phyloP scores from a whole-genome alignment of 2,329 filamentous ascomycete genomes.

The Aspergillus texensis region DNA sequence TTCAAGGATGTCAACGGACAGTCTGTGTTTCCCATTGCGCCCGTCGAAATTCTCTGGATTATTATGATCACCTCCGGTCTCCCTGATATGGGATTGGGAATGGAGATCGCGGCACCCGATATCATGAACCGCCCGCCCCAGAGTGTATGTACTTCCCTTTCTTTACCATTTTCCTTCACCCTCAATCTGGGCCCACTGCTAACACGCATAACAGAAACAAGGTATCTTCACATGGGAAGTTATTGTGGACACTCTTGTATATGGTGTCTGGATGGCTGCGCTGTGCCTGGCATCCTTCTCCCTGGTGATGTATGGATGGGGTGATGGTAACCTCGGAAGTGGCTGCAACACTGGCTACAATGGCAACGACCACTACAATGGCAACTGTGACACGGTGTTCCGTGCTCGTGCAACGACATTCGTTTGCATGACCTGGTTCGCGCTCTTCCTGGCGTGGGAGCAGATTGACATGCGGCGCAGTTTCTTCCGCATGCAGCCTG shows the following conservation, averaged over 20 bases:
- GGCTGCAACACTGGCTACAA: constrained; percentile 59
- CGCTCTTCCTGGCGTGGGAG: constrained; percentile 77
- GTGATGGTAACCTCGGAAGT: constrained; percentile 60
- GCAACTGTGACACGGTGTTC: constrained; percentile 65
- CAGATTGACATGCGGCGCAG: constrained; percentile 72
- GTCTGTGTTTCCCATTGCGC: constrained; percentile 83
- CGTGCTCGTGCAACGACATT: constrained; percentile 74
- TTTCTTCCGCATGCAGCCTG: constrained; percentile 74
- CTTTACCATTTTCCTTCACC: neutral
- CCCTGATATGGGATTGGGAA: constrained; percentile 84
- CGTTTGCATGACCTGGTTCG: constrained; percentile 74
- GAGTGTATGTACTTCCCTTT: constrained; percentile 32
- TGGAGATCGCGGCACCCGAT: constrained; percentile 73
- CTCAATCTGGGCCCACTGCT: constrained; percentile 6
- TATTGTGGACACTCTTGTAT: constrained; percentile 76
- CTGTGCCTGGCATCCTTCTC: constrained; percentile 67
- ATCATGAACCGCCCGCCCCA: constrained; percentile 82
- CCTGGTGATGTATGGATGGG: constrained; percentile 65
- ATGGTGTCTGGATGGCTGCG: constrained; percentile 75
- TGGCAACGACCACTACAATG: constrained; percentile 58
- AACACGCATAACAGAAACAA: constrained; percentile 43
- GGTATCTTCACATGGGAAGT: constrained; percentile 80
- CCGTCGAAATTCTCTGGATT: constrained; percentile 89
- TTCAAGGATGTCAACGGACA: constrained; percentile 73
- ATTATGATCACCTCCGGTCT: constrained; percentile 90